phyloP scores from a whole-genome alignment of 805 yeast genomes.

The Sungouiozyma intestinalis region DNA sequence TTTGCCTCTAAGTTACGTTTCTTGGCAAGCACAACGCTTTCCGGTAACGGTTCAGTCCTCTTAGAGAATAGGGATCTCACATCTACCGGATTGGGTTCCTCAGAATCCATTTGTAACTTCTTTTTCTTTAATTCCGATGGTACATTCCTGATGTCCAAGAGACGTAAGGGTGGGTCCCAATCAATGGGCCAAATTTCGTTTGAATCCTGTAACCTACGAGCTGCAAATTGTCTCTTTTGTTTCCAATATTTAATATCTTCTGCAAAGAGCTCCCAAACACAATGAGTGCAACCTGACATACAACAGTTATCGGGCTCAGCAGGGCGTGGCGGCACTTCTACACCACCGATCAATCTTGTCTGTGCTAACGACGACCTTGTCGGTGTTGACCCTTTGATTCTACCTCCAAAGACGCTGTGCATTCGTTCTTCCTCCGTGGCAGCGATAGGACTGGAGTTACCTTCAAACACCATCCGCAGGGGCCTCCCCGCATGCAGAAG shows the following conservation, averaged over 20 bases:
- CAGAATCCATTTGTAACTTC: slow-evolving; percentile 4
- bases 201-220: slow-evolving; percentile 32
- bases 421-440: slow-evolving; percentile 39
- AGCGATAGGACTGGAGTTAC: slow-evolving; percentile 22
- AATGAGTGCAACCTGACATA: slow-evolving; percentile 93
- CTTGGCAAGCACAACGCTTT: slow-evolving; percentile 27
- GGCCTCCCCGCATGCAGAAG: slow-evolving; percentile 7
- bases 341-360: slow-evolving; percentile 39
- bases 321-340: slow-evolving; percentile 75
- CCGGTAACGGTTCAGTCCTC: slow-evolving; percentile 21
- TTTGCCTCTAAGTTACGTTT: slow-evolving; percentile 8
- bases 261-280: slow-evolving; percentile 90
- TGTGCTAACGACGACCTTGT: slow-evolving; percentile 22
- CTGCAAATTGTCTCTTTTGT: slow-evolving; percentile 47
- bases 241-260: slow-evolving; percentile 87
- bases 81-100: background rate
- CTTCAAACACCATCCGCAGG: slow-evolving; percentile 25
- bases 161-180: slow-evolving; percentile 46
- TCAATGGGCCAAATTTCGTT: slow-evolving; percentile 52
- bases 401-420: slow-evolving; percentile 43
- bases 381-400: slow-evolving; percentile 43
- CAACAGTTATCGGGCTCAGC: slow-evolving; percentile 92
- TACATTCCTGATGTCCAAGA: slow-evolving; percentile 33
- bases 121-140: slow-evolving; percentile 22
- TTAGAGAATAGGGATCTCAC: slow-evolving; percentile 26